Percentiles rank a stretch among this genome's conserved stretches.
These are phyloP conservation scores for Albizia julibrissin DNA, from an alignment of 306 rosid genomes.

Conservation along the genomic window DNA sequence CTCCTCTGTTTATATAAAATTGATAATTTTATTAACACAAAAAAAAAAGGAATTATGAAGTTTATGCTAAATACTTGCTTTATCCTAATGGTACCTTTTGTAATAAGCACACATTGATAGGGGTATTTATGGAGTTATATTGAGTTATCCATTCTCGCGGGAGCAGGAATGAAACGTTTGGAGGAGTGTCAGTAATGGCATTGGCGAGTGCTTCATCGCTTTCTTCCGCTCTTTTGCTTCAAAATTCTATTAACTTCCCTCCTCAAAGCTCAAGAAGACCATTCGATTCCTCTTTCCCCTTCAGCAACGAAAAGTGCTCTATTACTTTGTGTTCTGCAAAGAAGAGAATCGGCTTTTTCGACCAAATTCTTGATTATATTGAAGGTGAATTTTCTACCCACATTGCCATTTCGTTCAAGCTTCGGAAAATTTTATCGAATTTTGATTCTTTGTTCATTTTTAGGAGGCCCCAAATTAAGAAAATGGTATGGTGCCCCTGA, in stretches of 20 bases:
- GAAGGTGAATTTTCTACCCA: slow-evolving; percentile 38
- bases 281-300: slow-evolving; percentile 31
- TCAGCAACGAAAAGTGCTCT: slow-evolving; percentile 28
- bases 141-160: slow-evolving; percentile 50
- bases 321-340: slow-evolving; percentile 58
- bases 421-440: background rate
- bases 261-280: slow-evolving; percentile 37
- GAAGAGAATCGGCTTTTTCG: slow-evolving; percentile 74
- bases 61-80: too few species aligned
- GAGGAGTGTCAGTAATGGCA: slow-evolving; percentile 56
- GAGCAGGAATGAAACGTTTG: slow-evolving; percentile 68
- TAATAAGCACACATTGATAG: slow-evolving; percentile 4
- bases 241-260: slow-evolving; percentile 27
- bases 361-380: slow-evolving; percentile 92
- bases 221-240: slow-evolving; percentile 46
- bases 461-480: slow-evolving; percentile 93
- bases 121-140: slow-evolving; percentile 20
- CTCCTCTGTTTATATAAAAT: too few species aligned
- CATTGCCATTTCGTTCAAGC: background rate
- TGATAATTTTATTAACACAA: too few species aligned
- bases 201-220: slow-evolving; percentile 53
- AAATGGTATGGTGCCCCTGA: slow-evolving; percentile 98
- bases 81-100: background rate
- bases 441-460: slow-evolving; percentile 18
- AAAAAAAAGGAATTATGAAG: too few species aligned